Evolutionary conservation across 331 rosid species (phyloP).

Genomic region (Arachis monticola): DNA sequence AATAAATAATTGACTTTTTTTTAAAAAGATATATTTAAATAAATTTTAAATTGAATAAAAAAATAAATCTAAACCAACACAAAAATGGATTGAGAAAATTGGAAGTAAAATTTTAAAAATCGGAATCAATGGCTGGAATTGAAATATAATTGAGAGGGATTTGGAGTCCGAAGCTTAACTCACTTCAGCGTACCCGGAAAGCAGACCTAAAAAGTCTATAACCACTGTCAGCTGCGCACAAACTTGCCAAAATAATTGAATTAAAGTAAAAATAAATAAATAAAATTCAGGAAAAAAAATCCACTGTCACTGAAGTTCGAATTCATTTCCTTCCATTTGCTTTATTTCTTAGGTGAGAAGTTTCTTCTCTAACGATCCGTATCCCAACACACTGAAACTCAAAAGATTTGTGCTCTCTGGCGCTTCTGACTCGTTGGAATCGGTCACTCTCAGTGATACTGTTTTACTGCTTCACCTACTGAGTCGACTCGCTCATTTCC

Average conservation of each 20-base stretch:
- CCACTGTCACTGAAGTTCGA: conserved; percentile 7
- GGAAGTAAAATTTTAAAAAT: not conserved
- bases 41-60: too few species aligned
- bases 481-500: conserved; percentile 53
- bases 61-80: too few species aligned
- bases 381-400: not conserved
- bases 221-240: conserved; percentile 25
- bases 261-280: not conserved
- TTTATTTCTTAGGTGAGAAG: conserved; percentile 32
- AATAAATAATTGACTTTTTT: too few species aligned
- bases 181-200: conserved; percentile 54
- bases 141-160: conserved; percentile 24
- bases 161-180: conserved; percentile 50
- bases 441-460: conserved; percentile 36
- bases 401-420: conserved; percentile 25
- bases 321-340: conserved; percentile 39
- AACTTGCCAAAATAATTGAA: not conserved
- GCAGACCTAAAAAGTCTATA: conserved; percentile 51
- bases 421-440: conserved; percentile 29
- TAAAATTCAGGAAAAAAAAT: not conserved
- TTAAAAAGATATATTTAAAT: too few species aligned
- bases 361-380: conserved; percentile 28
- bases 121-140: conserved; percentile 52
- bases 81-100: not conserved
- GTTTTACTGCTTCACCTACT: conserved; percentile 43